Conservation (phyloP, 352 stramenopile species). For the Pythium coloratum region DNA sequence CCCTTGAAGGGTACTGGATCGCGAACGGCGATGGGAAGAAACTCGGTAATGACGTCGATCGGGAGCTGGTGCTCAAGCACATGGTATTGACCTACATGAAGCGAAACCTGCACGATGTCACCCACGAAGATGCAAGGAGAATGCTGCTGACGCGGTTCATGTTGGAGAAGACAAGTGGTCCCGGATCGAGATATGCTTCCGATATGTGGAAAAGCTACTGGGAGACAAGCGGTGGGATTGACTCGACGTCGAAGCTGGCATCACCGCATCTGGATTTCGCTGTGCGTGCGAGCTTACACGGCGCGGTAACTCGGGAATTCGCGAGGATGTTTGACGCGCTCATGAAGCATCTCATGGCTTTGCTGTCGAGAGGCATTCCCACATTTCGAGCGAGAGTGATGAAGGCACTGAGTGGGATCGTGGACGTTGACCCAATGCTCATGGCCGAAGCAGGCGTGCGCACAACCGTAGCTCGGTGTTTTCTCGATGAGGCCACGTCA, state of each 20-base stretch:
- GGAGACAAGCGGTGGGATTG: slow-evolving; percentile 33
- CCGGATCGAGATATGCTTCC: background rate
- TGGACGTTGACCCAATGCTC: slow-evolving; percentile 83
- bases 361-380: slow-evolving; percentile 70
- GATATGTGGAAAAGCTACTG: slow-evolving; percentile 55
- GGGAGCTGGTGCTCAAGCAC: slow-evolving; percentile 52
- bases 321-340: slow-evolving; percentile 68
- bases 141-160: slow-evolving; percentile 67
- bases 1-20: slow-evolving; percentile 22
- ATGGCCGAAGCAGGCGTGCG: slow-evolving; percentile 72
- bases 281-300: slow-evolving; percentile 43
- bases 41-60: slow-evolving; percentile 9
- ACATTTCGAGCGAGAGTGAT: slow-evolving; percentile 77
- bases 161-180: slow-evolving; percentile 19
- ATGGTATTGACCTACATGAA: slow-evolving; percentile 62
- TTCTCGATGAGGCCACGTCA: slow-evolving; percentile 74
- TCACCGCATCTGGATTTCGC: slow-evolving; percentile 45
- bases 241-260: slow-evolving; percentile 46
- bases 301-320: slow-evolving; percentile 60
- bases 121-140: slow-evolving; percentile 45
- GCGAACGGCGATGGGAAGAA: slow-evolving; percentile 20
- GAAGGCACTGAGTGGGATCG: slow-evolving; percentile 71
- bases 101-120: slow-evolving; percentile 29
- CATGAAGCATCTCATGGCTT: slow-evolving; percentile 69
- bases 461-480: slow-evolving; percentile 60